A percentile compares a stretch with the other conserved stretches of the same genome.
Conservation (phyloP, 208 protist genomes). For the Trypanosoma scelopori region DNA sequence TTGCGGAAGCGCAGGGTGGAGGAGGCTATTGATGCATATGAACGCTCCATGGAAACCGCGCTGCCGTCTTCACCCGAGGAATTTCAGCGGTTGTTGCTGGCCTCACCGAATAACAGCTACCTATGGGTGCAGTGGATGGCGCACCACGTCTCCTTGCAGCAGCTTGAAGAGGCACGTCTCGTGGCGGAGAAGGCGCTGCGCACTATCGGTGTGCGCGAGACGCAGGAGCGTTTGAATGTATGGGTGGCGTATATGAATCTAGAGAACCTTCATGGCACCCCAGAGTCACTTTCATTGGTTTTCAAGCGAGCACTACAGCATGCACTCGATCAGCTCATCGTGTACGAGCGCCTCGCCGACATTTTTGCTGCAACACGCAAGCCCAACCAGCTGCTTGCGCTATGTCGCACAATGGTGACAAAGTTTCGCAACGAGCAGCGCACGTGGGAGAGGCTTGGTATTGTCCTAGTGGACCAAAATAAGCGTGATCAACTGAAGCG, state of each 20-base stretch:
- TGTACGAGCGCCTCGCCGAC: constrained; percentile 87
- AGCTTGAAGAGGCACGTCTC: constrained; percentile 88
- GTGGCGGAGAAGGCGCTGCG: constrained; percentile 90
- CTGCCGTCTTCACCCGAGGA: constrained; percentile 83
- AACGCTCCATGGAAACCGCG: constrained; percentile 67
- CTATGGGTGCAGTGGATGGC: constrained; percentile 95
- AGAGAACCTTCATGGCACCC: constrained; percentile 91
- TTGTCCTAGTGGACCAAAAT: constrained; percentile 70
- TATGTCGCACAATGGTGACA: constrained; percentile 81
- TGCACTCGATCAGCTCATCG: constrained; percentile 49
- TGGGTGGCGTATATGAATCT: constrained; percentile 94
- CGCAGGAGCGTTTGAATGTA: constrained; percentile 89
- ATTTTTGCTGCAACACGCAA: constrained; percentile 80
- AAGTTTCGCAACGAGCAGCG: constrained; percentile 76
- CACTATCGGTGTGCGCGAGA: constrained; percentile 84
- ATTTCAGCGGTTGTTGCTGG: constrained; percentile 88
- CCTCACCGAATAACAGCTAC: constrained; percentile 90
- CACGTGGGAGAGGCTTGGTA: constrained; percentile 80
- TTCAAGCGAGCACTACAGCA: constrained; percentile 82
- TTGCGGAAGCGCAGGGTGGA: constrained; percentile 70
- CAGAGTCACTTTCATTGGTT: constrained; percentile 83
- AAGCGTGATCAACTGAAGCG: constrained; percentile 88
- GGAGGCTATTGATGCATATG: constrained; percentile 85
- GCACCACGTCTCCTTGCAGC: constrained; percentile 74
- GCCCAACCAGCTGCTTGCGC: constrained; percentile 69